Percentiles rank a stretch among this genome's conserved stretches.
Evolutionary conservation across 768 basidiomycete genomes (phyloP).

Genomic region (Psilocybe azurescens): DNA sequence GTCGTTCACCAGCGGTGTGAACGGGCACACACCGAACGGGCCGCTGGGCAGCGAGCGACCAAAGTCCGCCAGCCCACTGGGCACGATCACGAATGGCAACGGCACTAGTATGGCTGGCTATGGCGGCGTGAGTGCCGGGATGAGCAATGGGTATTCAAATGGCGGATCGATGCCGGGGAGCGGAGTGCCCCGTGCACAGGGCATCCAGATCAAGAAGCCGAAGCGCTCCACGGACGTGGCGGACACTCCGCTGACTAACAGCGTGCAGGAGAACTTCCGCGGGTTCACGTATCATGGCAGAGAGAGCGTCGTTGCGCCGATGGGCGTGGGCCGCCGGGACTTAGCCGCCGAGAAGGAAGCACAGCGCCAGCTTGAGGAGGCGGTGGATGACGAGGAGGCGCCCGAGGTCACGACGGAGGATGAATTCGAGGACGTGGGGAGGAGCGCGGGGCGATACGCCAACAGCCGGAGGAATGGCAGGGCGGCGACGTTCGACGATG

Average conservation of each 20-base stretch:
- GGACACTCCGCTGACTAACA: conserved; percentile 82
- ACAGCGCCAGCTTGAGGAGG: conserved; percentile 59
- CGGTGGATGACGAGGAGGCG: conserved; percentile 56
- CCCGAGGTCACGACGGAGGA: conserved; percentile 69
- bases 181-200: conserved; percentile 27
- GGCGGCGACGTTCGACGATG: conserved; percentile 38
- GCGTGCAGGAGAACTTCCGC: conserved; percentile 95
- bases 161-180: background rate
- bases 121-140: background rate
- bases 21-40: conserved; percentile 72
- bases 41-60: conserved; percentile 69
- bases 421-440: conserved; percentile 70
- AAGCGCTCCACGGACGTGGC: conserved; percentile 48
- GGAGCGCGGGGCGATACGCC: conserved; percentile 75
- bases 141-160: background rate
- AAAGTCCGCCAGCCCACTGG: conserved; percentile 17
- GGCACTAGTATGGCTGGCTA: background rate
- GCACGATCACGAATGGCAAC: conserved; percentile 24
- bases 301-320: conserved; percentile 61
- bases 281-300: conserved; percentile 91
- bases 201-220: conserved; percentile 57
- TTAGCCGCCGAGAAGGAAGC: conserved; percentile 50
- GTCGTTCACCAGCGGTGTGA: conserved; percentile 34
- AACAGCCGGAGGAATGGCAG: conserved; percentile 54
- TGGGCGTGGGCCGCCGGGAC: conserved; percentile 36